Base-by-base conservation (phyloP, 768 basidiomycete species). In the Dentipellis sp. region DNA sequence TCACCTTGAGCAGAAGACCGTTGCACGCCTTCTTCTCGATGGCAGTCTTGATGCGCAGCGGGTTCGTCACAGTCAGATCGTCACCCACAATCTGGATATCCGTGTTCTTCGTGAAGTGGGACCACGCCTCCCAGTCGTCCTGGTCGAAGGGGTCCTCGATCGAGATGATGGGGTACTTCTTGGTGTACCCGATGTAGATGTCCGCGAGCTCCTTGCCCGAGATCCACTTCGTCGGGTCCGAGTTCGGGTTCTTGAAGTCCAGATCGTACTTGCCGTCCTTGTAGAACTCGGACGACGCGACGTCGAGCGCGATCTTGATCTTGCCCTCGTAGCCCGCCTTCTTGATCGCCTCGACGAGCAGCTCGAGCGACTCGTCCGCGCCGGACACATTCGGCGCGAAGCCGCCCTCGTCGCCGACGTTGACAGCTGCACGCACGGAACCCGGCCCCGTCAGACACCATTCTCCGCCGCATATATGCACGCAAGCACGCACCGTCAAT, bases 1-100 rank as follows among this genome's bases (percentile, higher is more conserved):
- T n/a, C 52, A 77, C 81, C 86, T 98, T 99, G 74, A 99, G 84
- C 60, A 99, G 82, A 40, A 99, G 82, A 69, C 92, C 97, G 68
- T 98, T 98, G 84, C 95, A 98, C 38, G 97, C 91, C 83, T 95
- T 97, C 85, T 95, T 97, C 78, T 97, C 91, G 62, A 98, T 97
- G 64, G 97, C 97, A 39, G 91, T 95, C 83, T 91, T 91, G 84
- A 99, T 97, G 59, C 97, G 86, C 59, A 84, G 73, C 42, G 93
- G 91, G 82, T 99, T 99, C 67, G 97, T 98, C 65, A 99, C 97
- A 12, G 94, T 95, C 75, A 99, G 73, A 70, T 99, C 97, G 66
- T 98, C 95, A 65, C 91, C 91, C 61, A 94, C 92, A 62, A 94
- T 87, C 75, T 95, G 93, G 70, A 94, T 87, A 21, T 79, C 78